phyloP scores from a whole-genome alignment of 2,329 filamentous ascomycete genomes.

The Penicillium sp. region DNA sequence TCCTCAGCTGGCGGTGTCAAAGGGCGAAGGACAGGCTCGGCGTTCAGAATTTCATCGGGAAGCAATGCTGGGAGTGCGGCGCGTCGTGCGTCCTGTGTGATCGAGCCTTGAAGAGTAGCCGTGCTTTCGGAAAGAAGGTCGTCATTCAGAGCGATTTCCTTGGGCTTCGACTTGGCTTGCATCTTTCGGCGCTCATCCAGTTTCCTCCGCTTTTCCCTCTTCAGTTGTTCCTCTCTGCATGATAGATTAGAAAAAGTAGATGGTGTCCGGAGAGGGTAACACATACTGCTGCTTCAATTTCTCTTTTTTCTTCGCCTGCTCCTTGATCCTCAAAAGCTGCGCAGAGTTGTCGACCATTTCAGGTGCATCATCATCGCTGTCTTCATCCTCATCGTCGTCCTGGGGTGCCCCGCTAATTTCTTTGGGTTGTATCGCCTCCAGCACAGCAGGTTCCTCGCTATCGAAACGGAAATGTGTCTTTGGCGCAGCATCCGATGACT shows the following conservation, averaged over 20 bases:
- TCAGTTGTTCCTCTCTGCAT: conserved; percentile 36
- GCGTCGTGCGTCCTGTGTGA: conserved; percentile 34
- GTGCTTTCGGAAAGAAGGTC: conserved; percentile 42
- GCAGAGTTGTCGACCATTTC: conserved; percentile 41
- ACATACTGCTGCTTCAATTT: conserved; percentile 37
- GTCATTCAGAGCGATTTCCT: conserved; percentile 26
- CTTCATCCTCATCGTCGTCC: conserved; percentile 26
- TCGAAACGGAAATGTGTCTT: conserved; percentile 39
- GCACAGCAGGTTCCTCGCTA: conserved; percentile 38
- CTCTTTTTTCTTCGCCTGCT: conserved; percentile 38
- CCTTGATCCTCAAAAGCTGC: conserved; percentile 37
- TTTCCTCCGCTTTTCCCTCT: conserved; percentile 39
- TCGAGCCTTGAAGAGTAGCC: conserved; percentile 38
- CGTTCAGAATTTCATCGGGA: conserved; percentile 49
- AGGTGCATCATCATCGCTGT: conserved; percentile 40
- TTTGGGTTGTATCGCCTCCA: conserved; percentile 18
- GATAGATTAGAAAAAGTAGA: conserved; percentile 17
- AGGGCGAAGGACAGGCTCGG: conserved; percentile 42
- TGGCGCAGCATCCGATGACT: conserved; percentile 10
- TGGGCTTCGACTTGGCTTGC: conserved; percentile 37
- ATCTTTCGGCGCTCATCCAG: conserved; percentile 38
- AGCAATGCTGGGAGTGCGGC: conserved; percentile 48
- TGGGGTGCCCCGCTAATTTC: conserved; percentile 18
- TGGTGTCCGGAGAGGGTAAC: background rate
- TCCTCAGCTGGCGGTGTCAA: conserved; percentile 44